A percentile compares a stretch with the other conserved stretches of the same genome.
Evolutionary conservation across 129 eudicot species (phyloP).

Genomic region (Tanacetum coccineum): DNA sequence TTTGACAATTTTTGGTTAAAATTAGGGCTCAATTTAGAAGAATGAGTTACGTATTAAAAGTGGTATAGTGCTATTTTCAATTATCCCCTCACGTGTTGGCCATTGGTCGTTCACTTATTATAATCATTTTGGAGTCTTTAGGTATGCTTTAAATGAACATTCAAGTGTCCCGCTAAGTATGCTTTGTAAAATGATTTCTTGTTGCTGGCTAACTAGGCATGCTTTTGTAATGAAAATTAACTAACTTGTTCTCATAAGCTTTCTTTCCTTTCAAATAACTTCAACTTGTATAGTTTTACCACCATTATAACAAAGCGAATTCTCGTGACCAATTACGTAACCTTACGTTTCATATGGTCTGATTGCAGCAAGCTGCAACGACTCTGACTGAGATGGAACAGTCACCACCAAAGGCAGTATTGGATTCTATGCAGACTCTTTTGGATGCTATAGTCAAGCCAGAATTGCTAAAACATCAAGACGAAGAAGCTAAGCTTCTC

Average conservation of each 20-base stretch:
- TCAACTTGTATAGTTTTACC: too few species aligned
- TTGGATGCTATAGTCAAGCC: conserved; percentile 68
- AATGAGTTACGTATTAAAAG: conserved; percentile 1
- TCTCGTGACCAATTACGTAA: too few species aligned
- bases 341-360: background rate
- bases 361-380: conserved; percentile 74
- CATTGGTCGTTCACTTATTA: too few species aligned
- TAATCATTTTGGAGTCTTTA: too few species aligned
- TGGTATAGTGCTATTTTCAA: background rate
- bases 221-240: background rate
- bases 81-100: background rate
- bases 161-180: too few species aligned
- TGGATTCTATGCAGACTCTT: conserved; percentile 83
- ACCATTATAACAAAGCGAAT: too few species aligned
- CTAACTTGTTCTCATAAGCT: too few species aligned
- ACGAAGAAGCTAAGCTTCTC: conserved; percentile 73
- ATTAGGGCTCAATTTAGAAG: conserved; percentile 31
- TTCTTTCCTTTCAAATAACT: background rate
- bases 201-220: conserved; percentile 11
- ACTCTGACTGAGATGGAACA: conserved; percentile 79
- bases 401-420: conserved; percentile 57
- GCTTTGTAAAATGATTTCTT: background rate
- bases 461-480: conserved; percentile 80
- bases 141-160: too few species aligned
- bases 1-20: conserved; percentile 3